Evolutionary conservation across 2,329 filamentous ascomycete genomes (phyloP).

Genomic region (Sphaceloma murrayae): DNA sequence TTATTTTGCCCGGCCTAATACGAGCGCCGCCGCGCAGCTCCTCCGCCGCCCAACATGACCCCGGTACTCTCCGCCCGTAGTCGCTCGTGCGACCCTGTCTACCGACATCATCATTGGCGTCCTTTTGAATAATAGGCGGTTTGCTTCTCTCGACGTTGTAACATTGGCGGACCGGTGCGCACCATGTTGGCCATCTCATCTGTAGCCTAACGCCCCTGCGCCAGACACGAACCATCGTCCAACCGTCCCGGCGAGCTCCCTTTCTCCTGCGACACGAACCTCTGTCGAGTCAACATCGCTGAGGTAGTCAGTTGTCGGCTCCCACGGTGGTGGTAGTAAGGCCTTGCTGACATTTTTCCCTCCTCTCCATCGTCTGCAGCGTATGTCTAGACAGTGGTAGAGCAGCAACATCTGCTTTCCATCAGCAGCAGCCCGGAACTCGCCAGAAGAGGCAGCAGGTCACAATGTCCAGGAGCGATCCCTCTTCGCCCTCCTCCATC

Average conservation of each 20-base stretch:
- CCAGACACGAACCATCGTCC: conserved; percentile 1
- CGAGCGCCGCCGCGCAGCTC: neutral
- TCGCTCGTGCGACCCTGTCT: neutral
- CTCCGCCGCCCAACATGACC: neutral
- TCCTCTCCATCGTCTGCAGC: too few species aligned
- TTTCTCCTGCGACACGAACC: conserved; percentile 8
- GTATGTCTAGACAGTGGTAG: too few species aligned
- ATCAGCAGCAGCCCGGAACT: too few species aligned
- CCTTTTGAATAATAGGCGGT: too few species aligned
- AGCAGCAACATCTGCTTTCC: too few species aligned
- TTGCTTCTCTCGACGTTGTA: conserved; percentile 7
- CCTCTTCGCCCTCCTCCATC: conserved; percentile 6
- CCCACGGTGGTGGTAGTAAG: too few species aligned
- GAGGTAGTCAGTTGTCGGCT: too few species aligned
- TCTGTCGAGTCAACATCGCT: neutral
- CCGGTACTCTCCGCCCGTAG: neutral
- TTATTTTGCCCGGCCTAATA: conserved; percentile 4
- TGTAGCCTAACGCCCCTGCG: conserved; percentile 12
- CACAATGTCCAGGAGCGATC: conserved; percentile 11
- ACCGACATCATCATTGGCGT: neutral
- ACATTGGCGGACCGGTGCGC: neutral
- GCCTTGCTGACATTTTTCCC: too few species aligned
- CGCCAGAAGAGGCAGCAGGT: too few species aligned
- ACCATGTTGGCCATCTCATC: conserved; percentile 1
- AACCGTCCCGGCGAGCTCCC: conserved; percentile 3